These are phyloP conservation scores for Pseudogymnoascus sp. DNA, from an alignment of 2,329 filamentous ascomycete species.

Conservation along the genomic window DNA sequence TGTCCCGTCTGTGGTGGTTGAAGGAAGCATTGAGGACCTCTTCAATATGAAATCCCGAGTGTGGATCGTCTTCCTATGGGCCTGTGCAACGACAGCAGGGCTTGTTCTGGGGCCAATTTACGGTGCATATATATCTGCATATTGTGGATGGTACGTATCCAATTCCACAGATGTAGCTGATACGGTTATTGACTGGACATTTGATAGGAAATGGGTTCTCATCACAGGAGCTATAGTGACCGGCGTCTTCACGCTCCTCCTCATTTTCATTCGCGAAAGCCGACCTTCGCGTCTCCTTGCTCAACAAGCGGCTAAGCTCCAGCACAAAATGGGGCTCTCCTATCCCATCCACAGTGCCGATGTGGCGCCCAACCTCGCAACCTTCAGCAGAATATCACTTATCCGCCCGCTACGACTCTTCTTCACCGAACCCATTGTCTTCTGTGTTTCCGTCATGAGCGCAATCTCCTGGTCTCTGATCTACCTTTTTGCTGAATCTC, in stretches of 20 bases:
- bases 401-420: constrained; percentile 35
- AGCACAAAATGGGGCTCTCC: constrained; percentile 21
- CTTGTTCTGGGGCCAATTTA: constrained; percentile 37
- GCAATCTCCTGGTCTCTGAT: constrained; percentile 37
- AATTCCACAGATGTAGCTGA: background rate
- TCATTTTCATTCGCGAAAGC: constrained; percentile 34
- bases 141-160: constrained; percentile 28
- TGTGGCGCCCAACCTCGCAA: constrained; percentile 28
- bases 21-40: constrained; percentile 42
- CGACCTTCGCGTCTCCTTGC: constrained; percentile 36
- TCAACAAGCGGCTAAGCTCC: constrained; percentile 26
- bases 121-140: constrained; percentile 32
- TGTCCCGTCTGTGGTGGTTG: constrained; percentile 38
- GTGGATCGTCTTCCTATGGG: constrained; percentile 40
- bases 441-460: constrained; percentile 35
- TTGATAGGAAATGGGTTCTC: constrained; percentile 36
- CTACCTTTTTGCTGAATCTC: constrained; percentile 39
- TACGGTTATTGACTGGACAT: background rate
- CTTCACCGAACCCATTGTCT: constrained; percentile 39
- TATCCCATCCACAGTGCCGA: constrained; percentile 32
- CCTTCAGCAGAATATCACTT: constrained; percentile 33
- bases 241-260: constrained; percentile 27
- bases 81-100: constrained; percentile 34
- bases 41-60: constrained; percentile 37
- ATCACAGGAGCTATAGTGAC: constrained; percentile 34